Evolutionary conservation across 2,329 filamentous ascomycete species (phyloP).

Genomic region (Xylariaceae sp.): DNA sequence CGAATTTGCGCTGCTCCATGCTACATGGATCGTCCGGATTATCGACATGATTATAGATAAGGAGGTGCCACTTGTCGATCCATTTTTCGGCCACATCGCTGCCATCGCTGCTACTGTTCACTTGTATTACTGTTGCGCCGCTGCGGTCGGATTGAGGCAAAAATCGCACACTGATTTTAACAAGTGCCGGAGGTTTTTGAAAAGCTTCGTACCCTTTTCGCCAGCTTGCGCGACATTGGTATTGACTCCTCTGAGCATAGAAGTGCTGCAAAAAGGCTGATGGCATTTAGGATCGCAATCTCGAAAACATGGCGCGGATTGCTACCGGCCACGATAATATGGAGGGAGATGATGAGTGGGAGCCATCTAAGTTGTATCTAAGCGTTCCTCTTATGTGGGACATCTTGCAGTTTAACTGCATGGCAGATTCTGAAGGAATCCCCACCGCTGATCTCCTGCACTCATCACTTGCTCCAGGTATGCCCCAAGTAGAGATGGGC

Average conservation of each 20-base stretch:
- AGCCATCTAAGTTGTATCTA: conserved; percentile 18
- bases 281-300: conserved; percentile 13
- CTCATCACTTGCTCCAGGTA: conserved; percentile 8
- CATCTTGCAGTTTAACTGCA: conserved; percentile 19
- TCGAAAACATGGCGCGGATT: conserved; percentile 18
- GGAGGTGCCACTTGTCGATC: conserved; percentile 18
- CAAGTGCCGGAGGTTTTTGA: conserved; percentile 18
- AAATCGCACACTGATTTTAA: conserved; percentile 19
- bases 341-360: conserved; percentile 17
- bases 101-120: conserved; percentile 20
- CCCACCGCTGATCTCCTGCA: conserved; percentile 16
- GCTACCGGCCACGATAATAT: conserved; percentile 17
- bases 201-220: conserved; percentile 15
- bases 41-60: conserved; percentile 21
- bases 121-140: conserved; percentile 18
- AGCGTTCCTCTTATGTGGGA: conserved; percentile 21
- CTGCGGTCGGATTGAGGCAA: conserved; percentile 17
- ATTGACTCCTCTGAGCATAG: neutral
- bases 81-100: conserved; percentile 17
- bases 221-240: conserved; percentile 19
- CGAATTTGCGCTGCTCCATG: conserved; percentile 18
- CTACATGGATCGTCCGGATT: conserved; percentile 20
- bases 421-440: conserved; percentile 15
- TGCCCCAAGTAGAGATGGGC: conserved; percentile 11
- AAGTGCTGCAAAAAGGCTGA: conserved; percentile 1